These are phyloP conservation scores for Trametes pubescens DNA, from an alignment of 1,284 basidiomycete genomes.

Conservation along the genomic window DNA sequence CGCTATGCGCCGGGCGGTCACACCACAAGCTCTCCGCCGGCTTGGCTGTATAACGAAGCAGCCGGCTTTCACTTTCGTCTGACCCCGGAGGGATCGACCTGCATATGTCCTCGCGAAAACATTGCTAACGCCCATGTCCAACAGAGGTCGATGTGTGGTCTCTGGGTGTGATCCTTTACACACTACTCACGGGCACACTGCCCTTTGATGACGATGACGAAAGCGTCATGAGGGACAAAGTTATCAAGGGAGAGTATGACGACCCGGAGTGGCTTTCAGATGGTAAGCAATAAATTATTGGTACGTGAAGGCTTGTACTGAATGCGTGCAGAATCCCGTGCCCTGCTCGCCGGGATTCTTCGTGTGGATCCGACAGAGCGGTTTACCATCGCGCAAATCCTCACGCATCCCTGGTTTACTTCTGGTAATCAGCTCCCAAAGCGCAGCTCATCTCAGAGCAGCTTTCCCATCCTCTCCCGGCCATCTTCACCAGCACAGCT, in stretches of 20 bases:
- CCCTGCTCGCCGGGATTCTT: conserved; percentile 84
- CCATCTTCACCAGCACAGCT: conserved; percentile 35
- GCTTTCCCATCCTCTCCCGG: conserved; percentile 40
- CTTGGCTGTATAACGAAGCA: no score
- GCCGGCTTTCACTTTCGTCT: no score
- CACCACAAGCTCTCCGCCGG: no score
- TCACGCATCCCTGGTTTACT: conserved; percentile 94
- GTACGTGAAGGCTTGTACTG: background rate
- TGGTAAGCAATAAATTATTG: conserved; percentile 54
- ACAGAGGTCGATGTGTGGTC: conserved; percentile 98
- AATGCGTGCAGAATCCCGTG: conserved; percentile 75
- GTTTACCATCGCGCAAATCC: conserved; percentile 84
- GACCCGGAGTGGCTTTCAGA: conserved; percentile 91
- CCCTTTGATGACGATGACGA: conserved; percentile 99
- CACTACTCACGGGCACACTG: conserved; percentile 92
- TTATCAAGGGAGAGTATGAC: conserved; percentile 89
- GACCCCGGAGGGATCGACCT: no score
- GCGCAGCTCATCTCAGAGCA: conserved; percentile 38
- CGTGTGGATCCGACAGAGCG: conserved; percentile 82
- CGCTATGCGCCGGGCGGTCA: no score
- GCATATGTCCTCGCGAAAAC: no score
- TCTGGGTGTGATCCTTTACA: conserved; percentile 93
- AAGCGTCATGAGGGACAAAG: conserved; percentile 85
- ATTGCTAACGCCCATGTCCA: background rate
- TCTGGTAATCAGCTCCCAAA: conserved; percentile 33